Base-by-base conservation (phyloP, 2,329 filamentous ascomycete genomes). In the Dactylellina parvicollis region DNA sequence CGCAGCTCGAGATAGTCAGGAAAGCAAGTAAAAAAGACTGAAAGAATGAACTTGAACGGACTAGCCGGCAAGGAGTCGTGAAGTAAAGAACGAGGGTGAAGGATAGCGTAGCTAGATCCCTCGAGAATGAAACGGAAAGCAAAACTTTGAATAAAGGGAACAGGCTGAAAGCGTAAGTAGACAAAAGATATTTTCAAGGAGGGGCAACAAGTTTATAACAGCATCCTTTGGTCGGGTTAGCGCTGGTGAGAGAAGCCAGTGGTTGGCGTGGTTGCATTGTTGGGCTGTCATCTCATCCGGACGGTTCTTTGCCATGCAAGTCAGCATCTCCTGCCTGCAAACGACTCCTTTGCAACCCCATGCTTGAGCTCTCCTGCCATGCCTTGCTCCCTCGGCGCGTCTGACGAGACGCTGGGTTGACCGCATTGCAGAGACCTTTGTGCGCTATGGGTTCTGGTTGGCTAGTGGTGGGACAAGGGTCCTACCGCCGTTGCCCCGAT, bases 21-120 rank as follows among this genome's bases (percentile, higher is more conserved):
- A 46, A 5, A 18, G 22, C n/a, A 69, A 36, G 52, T 40, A 67
- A 52, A 57, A 18, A 34, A 42, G 52, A 36, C 64, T 42, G 56
- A 67, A 54, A 32, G 61, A 62, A 50, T 36, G 62, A 69, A 64
- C 32, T 57, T 32, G 64, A 74, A 60, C 52, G 70, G 70, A 16
- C 62, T 74, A 20, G 69, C 69, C 69, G 69, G 26, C 47, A n/a
- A 22, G 36, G 12, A 5, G n/a, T 38, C 4, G 34, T 4, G 32
- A 49, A 50, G 55, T 59, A 65, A 69, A 42, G 56, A 74, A 67
- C 26, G 70, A 52, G 24, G 30, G 12, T 24, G 24, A 38, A 42
- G 47, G 56, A 69, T 57, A 64, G 62, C 47, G n/a, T 64, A 40
- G 60, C 64, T 74, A 69, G 38, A 69, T 62, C 61, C 56, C 62